Base-by-base conservation (phyloP, 176 grass and related monocot species). In the Raddia guianensis region DNA sequence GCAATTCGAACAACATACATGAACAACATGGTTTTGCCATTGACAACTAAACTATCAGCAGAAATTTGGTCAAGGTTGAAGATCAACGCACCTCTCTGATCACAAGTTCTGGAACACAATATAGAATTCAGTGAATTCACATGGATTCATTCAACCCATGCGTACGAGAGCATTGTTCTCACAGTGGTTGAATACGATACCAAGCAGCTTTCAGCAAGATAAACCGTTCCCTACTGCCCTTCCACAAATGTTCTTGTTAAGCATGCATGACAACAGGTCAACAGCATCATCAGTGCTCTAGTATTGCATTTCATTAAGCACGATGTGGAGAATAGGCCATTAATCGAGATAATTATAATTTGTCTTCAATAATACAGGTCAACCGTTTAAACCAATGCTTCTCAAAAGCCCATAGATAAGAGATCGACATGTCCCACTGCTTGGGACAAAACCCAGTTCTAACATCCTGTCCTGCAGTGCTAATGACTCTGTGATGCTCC, bases 401-500 rank as follows among this genome's bases (percentile, higher is more conserved):
- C 72, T 94, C 33, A 87, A 94, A 12, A 94, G 66, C 18, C 88
- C 86, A 93, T 81, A 74, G 66, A 98, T 91, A 44, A 94, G 57
- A 37, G 49, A 93, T 72, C 61, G 86, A 61, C 95, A 94, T 35
- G 92, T 98, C 63, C 91, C 84, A 32, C 73, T 86, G 87, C 73
- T 94, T 33, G 92, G 90, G 68, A 93, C 66, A 82, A 93, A 94
- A 56, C 95, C 95, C 70, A 91, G 37, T 63, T 85, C 62, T 61
- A 86, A 69, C 92, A 98, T 92, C 56, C 92, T 92, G 16, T 91
- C 86, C 74, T 94, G 92, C 49, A 98, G 70, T 53, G 82, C 86
- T 4, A 94, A 32, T 57, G 86, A 81, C 56, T 92, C 86, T 40
- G 15, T 12, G 8, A 72, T 85, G 71, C 83, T 80, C 72, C 55